A percentile compares a stretch with the other conserved stretches of the same genome.
Evolutionary conservation across 768 basidiomycete species (phyloP).

Genomic region (Saitozyma sp.): DNA sequence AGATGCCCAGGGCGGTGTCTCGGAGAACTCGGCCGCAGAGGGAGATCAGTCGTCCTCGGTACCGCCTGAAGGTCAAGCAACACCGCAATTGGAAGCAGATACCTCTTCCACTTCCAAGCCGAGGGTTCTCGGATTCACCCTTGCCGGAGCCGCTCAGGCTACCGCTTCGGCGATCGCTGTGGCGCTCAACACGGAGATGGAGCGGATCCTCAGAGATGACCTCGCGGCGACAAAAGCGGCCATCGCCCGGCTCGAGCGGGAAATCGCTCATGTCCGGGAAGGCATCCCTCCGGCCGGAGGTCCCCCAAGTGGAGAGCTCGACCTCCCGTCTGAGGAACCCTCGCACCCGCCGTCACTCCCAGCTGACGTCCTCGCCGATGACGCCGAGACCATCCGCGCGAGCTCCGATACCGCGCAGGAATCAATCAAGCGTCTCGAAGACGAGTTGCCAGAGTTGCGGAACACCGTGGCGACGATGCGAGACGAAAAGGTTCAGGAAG

Average conservation of each 20-base stretch:
- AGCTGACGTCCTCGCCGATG: slow-evolving; percentile 2
- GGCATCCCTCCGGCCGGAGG: slow-evolving; percentile 1
- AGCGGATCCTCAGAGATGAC: slow-evolving; percentile 36
- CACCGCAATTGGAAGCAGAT: neutral
- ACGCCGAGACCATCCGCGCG: slow-evolving; percentile 4
- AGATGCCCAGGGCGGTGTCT: neutral
- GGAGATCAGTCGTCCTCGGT: neutral
- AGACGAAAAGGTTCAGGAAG: slow-evolving; percentile 27
- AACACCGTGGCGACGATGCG: slow-evolving; percentile 12
- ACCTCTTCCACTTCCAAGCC: neutral
- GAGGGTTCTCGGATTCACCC: neutral
- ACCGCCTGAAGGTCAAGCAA: too few species aligned
- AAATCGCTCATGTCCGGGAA: slow-evolving; percentile 20
- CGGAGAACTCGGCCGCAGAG: neutral
- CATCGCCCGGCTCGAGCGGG: slow-evolving; percentile 21
- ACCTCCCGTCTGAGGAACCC: neutral
- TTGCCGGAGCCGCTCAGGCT: slow-evolving; percentile 13
- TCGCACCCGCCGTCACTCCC: slow-evolving; percentile 7
- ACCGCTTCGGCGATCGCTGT: slow-evolving; percentile 25
- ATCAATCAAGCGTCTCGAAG: slow-evolving; percentile 1
- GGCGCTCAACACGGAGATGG: slow-evolving; percentile 41
- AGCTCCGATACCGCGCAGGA: neutral
- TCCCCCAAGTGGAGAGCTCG: neutral
- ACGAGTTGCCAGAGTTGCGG: slow-evolving; percentile 13
- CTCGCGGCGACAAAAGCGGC: slow-evolving; percentile 34